Base-by-base conservation (phyloP, 768 basidiomycete species). In the Boletus rubroflammeus region DNA sequence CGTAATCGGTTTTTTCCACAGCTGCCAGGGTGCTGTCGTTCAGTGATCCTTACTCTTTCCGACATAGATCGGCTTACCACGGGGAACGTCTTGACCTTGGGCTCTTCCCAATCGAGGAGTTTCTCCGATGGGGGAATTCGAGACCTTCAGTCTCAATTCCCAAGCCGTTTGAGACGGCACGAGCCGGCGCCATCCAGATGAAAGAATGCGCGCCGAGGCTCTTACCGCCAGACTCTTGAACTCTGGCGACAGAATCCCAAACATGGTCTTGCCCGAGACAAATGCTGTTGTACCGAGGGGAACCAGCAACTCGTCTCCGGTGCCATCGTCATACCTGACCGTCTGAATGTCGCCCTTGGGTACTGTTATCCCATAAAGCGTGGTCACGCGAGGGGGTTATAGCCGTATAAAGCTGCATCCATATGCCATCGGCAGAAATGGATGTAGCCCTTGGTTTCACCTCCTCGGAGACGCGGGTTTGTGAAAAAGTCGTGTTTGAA, bases 401-500 rank as follows among this genome's bases (percentile, higher is more conserved):
- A 76, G 51, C 86, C 82, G 66, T 89, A 90, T 35, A 92, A 72
- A 3, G 90, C 90, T 1, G 93, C 93, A 61, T 94, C 93, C 70
- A 94, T 93, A 68, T 95, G 90, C 91, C 92, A 93, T 46, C 93
- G 77, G 69, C 92, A 93, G 78, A 88, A 94, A 36, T 91, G 81
- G 19, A 91, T 93, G 46, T 78, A 70, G n/a, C 90, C 91, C 48
- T 80, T 78, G 7, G 72, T 82, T 60, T 88, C 87, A 57, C 94
- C 93, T 88, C 88, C 4, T 77, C 73, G 14, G 84, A 83, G 36
- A 95, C 78, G 26, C 71, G 71, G 29, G 86, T 87, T 72, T n/a
- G n/a, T n/a, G n/a, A n/a, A n/a, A n/a, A n/a, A n/a, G n/a, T n/a
- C n/a, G n/a, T n/a, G n/a, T n/a, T n/a, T n/a, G n/a, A n/a, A n/a